Conservation (phyloP, 148 eudicot genomes). For the Spergularia marina region DNA sequence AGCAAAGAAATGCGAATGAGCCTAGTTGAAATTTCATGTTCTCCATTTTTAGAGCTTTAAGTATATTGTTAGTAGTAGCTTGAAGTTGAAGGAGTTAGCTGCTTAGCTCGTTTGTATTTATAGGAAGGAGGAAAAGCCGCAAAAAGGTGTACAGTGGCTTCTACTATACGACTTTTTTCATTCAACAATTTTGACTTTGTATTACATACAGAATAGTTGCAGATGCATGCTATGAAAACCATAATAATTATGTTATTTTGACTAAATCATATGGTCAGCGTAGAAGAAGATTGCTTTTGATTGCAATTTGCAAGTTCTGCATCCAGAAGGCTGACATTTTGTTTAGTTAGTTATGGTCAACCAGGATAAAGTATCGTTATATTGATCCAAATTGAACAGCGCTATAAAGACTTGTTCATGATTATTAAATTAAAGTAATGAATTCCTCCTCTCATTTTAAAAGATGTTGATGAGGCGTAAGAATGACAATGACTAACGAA, state of each 20-base stretch:
- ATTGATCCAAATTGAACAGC: not conserved
- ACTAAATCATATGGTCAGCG: slow-evolving; percentile 2
- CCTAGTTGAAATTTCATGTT: not conserved
- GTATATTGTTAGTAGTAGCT: not conserved
- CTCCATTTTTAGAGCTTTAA: not conserved
- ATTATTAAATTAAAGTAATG: no score
- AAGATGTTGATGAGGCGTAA: no score
- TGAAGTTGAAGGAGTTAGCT: not conserved
- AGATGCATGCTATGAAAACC: not conserved
- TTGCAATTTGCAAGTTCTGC: not conserved
- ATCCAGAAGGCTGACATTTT: not conserved
- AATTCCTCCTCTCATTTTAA: no score
- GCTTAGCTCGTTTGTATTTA: not conserved
- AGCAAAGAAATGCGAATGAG: not conserved
- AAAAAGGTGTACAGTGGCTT: no score
- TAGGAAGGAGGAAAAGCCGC: no score
- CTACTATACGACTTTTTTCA: not conserved
- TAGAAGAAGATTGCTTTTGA: no score
- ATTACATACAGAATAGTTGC: no score
- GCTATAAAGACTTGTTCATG: not conserved
- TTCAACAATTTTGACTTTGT: slow-evolving; percentile 13
- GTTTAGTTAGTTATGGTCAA: not conserved
- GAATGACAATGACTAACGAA: no score
- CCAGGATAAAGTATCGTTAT: not conserved
- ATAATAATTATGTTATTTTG: not conserved